Conservation (phyloP, 2,329 filamentous ascomycete genomes). For the Fusarium sp. region DNA sequence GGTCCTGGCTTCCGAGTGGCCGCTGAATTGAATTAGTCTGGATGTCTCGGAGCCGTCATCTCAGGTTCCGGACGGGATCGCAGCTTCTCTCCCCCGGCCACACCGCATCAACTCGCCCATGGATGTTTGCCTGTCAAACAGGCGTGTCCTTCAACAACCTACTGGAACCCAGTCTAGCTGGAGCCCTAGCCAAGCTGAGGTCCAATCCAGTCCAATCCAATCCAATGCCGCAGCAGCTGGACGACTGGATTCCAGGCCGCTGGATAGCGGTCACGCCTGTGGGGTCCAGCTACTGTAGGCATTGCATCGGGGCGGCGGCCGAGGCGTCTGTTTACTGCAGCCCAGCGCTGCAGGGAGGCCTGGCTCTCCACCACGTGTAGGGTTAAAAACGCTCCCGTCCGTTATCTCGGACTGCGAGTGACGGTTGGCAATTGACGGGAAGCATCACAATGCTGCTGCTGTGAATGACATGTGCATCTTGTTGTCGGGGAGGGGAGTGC, state of each 20-base stretch:
- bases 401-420: conserved; percentile 6
- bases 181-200: conserved; percentile 27
- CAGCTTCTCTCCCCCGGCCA: conserved; percentile 26
- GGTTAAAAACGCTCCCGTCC: conserved; percentile 1
- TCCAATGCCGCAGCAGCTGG: conserved; percentile 1
- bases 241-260: conserved; percentile 39
- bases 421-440: background rate
- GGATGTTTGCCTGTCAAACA: conserved; percentile 26
- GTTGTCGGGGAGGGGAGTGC: conserved; percentile 34
- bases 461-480: background rate
- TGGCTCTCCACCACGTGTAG: conserved; percentile 36
- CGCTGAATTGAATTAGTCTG: conserved; percentile 4
- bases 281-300: conserved; percentile 33
- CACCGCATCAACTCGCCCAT: conserved; percentile 31
- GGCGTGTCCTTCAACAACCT: conserved; percentile 10
- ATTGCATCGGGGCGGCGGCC: conserved; percentile 19
- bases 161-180: no score
- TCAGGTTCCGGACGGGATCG: conserved; percentile 28
- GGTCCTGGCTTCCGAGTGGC: conserved; percentile 40
- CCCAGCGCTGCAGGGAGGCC: conserved; percentile 36
- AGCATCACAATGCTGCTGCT: no score
- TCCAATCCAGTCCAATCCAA: background rate
- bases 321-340: conserved; percentile 19
- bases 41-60: background rate
- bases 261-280: conserved; percentile 39